Base-by-base conservation (phyloP, 2,329 filamentous ascomycete species). In the Botrytis cinerea region DNA sequence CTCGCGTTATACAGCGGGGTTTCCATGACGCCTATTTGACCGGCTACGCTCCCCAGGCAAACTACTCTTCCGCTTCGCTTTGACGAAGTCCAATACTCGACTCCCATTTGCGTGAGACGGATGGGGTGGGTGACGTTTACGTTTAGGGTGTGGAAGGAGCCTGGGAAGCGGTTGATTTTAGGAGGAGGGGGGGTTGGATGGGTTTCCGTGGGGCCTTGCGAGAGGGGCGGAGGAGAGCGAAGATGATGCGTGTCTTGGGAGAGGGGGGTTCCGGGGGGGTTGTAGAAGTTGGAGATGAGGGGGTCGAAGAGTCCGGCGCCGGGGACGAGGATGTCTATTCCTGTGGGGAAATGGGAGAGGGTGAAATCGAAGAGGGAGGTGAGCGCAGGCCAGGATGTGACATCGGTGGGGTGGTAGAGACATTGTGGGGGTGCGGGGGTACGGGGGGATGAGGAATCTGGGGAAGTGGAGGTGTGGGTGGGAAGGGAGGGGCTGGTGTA, bases 111-210 rank as follows among this genome's bases (percentile, higher is more conserved):
- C 6, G 85, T 86, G 4, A 82, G 81, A 45, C 85, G 84, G 76
- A 87, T 86, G 1, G 85, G 85, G 75, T 87, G 86, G 0, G 83
- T 85, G 71, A 87, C 73, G 75, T 87, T 86, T 79, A 87, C 85
- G 71, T 86, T 85, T 28, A 87, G 70, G 70, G 81, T 73, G 54
- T 82, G 81, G 76, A 86, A 86, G 63, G 3, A 78, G 78, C 62
- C 62, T 7, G 62, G 62, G 10, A 28, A 20, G 14, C 12, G 32
- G 6, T 66, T 48, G 18, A 25, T 16, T n/a, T 48, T 22, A 5
- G 62, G 28, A 25, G 60, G n/a, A 10, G 61, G 2, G 38, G 43
- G 14, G 2, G 4, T 43, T 16, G 61, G 3, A 28, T 18, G 25
- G 8, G 25, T 4, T 25, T 1, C 4, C 25, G 25, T 20, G 43